These are phyloP conservation scores for Phytophthora pini DNA, from an alignment of 352 stramenopile genomes.

Conservation along the genomic window DNA sequence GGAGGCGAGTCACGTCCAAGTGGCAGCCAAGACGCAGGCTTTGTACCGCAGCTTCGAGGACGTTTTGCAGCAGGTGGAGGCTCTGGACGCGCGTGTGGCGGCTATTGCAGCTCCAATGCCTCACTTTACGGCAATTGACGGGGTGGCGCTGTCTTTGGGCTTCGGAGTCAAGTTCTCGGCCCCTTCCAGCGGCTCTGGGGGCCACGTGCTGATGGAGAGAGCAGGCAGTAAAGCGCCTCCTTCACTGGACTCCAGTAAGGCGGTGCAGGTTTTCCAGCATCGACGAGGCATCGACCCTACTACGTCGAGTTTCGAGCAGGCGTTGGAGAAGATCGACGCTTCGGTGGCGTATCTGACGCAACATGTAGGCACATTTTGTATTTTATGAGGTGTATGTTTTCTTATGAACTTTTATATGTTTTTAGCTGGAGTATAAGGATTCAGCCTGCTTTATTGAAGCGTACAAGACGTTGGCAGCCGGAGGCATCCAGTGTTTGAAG, in stretches of 20 bases:
- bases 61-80: slow-evolving; percentile 65
- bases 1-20: slow-evolving; percentile 81
- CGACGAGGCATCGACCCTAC: slow-evolving; percentile 78
- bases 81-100: slow-evolving; percentile 65
- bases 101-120: slow-evolving; percentile 71
- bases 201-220: slow-evolving; percentile 26
- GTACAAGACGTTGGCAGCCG: slow-evolving; percentile 68
- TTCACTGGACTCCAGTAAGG: slow-evolving; percentile 27
- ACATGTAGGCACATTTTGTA: slow-evolving; percentile 50
- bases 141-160: slow-evolving; percentile 58
- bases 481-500: slow-evolving; percentile 69
- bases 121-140: slow-evolving; percentile 75
- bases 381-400: background rate
- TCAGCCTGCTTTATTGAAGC: slow-evolving; percentile 75
- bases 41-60: slow-evolving; percentile 84
- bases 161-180: slow-evolving; percentile 76
- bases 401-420: slow-evolving; percentile 9
- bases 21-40: slow-evolving; percentile 75
- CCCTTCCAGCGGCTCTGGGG: slow-evolving; percentile 26
- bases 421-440: slow-evolving; percentile 74
- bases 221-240: slow-evolving; percentile 2
- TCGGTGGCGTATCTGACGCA: slow-evolving; percentile 68
- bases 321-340: slow-evolving; percentile 74
- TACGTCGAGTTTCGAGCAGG: slow-evolving; percentile 57
- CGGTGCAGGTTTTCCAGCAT: slow-evolving; percentile 83